Base-by-base conservation (phyloP, 2,329 filamentous ascomycete species). In the Colletotrichum destructivum region DNA sequence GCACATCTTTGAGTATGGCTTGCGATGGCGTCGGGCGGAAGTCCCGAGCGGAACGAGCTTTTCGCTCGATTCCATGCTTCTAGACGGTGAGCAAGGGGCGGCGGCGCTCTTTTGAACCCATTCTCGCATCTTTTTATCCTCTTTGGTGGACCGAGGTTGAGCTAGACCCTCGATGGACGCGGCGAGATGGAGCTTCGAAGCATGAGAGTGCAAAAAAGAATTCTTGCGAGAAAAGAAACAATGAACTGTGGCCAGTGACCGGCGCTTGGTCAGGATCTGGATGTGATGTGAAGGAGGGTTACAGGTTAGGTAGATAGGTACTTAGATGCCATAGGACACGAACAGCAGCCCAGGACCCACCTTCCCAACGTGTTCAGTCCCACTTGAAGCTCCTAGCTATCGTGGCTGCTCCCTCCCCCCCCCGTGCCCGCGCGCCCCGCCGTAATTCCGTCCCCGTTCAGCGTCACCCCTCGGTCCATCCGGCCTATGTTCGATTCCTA, bases 341-440 rank as follows among this genome's bases (percentile, higher is more conserved):
- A 35, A 35, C 8, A 11, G 35, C 35, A 11, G 35, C 8, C 35
- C 4, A n/a, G 38, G 31, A 11, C 11, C 31, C 60, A 51, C 60
- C 47, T 62, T 51, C 47, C 60, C 11, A 12, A 51, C 35, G 47
- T 47, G n/a, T 18, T 31, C 46, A 40, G 35, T n/a, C n/a, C 31
- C 60, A 47, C n/a, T 51, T 11, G 46, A 16, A n/a, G 13, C 59
- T 47, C 46, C 46, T 15, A 13, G 46, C 47, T 38, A 40, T 51
- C 47, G 46, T 38, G 35, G 9, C 35, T 38, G 8, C 31, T 9
- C 8, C 31, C 59, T 46, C 26, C 35, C 59, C 26, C 9, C 23
- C 59, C 59, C 46, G 46, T 49, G 40, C 23, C 59, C 59, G 59
- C 46, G 59, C 46, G 38, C 46, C 60, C 60, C 31, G 60, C 60